These are phyloP conservation scores for Knufia petricola DNA, from an alignment of 2,329 filamentous ascomycete species.

Conservation along the genomic window DNA sequence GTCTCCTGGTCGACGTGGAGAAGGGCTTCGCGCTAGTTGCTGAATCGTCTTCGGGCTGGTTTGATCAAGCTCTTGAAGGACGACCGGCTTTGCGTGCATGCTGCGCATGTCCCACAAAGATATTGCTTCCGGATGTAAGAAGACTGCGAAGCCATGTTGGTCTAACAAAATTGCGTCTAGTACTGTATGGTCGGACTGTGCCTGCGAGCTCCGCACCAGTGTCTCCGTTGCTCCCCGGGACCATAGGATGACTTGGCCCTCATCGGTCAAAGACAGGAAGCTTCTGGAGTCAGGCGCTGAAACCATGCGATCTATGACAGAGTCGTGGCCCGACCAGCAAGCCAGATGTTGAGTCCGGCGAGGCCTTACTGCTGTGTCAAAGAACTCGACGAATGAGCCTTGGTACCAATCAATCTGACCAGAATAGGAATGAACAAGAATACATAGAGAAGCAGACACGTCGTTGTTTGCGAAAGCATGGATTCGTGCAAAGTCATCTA, in stretches of 20 bases:
- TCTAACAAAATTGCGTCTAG: conserved; percentile 3
- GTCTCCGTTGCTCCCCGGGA: conserved; percentile 48
- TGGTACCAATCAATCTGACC: conserved; percentile 76
- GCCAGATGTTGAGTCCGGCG: conserved; percentile 53
- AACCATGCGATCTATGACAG: conserved; percentile 72
- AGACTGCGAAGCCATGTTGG: background rate
- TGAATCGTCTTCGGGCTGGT: background rate
- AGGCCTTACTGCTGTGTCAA: conserved; percentile 56
- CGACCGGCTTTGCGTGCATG: background rate
- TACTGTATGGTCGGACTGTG: background rate
- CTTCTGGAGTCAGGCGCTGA: conserved; percentile 52
- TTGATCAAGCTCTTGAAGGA: background rate
- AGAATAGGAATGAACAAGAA: conserved; percentile 77
- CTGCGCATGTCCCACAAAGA: conserved; percentile 1
- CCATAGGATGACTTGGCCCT: conserved; percentile 78
- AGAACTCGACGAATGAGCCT: conserved; percentile 65
- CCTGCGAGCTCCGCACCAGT: background rate
- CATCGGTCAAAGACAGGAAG: conserved; percentile 68
- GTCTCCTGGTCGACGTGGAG: background rate
- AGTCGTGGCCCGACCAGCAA: conserved; percentile 76
- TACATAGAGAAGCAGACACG: conserved; percentile 53
- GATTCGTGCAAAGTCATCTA: conserved; percentile 55
- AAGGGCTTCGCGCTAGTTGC: background rate
- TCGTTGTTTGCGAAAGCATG: conserved; percentile 60
- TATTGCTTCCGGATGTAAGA: background rate